phyloP scores from a whole-genome alignment of 768 basidiomycete species.

The Podaxis carcinomalis region DNA sequence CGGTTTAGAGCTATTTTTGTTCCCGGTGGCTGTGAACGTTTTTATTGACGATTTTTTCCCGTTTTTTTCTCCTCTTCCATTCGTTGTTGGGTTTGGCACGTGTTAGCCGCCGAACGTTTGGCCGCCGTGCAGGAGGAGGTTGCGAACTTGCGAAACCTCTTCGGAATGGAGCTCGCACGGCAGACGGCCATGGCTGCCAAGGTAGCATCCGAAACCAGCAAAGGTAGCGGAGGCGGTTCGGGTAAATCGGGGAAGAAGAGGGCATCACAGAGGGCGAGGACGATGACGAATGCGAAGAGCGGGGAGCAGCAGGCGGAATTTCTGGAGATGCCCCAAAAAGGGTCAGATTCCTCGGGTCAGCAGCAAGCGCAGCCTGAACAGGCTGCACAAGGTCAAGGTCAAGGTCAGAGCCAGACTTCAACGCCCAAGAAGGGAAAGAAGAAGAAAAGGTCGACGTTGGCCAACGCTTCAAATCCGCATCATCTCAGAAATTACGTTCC shows the following conservation, averaged over 20 bases:
- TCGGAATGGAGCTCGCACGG: conserved; percentile 69
- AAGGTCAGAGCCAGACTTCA: conserved; percentile 12
- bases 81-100: conserved; percentile 15
- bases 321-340: conserved; percentile 26
- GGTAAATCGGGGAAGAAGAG: conserved; percentile 31
- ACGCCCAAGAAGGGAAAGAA: conserved; percentile 57
- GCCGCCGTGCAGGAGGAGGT: conserved; percentile 68
- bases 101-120: conserved; percentile 67
- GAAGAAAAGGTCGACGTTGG: conserved; percentile 89
- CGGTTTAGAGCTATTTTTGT: conserved; percentile 17
- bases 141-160: conserved; percentile 55
- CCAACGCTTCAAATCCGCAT: conserved; percentile 94
- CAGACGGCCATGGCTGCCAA: conserved; percentile 64
- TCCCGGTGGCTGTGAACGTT: background rate
- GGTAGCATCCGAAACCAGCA: conserved; percentile 34
- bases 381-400: background rate
- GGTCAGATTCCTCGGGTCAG: conserved; percentile 9
- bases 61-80: conserved; percentile 15
- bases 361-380: conserved; percentile 5
- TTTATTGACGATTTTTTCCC: conserved; percentile 2
- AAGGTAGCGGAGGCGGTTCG: conserved; percentile 18
- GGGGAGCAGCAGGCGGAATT: conserved; percentile 34
- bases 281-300: conserved; percentile 18
- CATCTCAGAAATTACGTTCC: conserved; percentile 93
- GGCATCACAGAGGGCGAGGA: conserved; percentile 32